Conservation (phyloP, 805 yeast species). For the Cyberlindnera sargentensis region DNA sequence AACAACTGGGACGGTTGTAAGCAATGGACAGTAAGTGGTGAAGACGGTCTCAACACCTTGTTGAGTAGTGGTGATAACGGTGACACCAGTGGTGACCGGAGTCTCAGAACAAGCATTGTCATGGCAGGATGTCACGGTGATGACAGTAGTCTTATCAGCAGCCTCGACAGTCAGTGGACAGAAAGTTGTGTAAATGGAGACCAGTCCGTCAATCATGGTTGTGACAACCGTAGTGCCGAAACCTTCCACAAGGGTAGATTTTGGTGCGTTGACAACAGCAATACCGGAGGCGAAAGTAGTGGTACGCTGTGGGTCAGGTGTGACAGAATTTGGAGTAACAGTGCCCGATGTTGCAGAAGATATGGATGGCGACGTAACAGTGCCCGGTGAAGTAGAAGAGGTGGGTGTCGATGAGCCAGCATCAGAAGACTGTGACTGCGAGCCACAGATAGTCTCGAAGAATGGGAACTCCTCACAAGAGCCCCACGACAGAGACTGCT, state of each 20-base stretch:
- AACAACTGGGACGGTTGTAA: not conserved
- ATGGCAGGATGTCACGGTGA: slow-evolving; percentile 8
- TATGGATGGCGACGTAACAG: slow-evolving; percentile 5
- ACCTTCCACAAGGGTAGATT: slow-evolving; percentile 1
- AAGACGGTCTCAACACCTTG: slow-evolving; percentile 17
- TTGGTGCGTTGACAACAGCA: slow-evolving; percentile 3
- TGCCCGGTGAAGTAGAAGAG: not conserved
- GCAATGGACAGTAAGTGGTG: slow-evolving; percentile 25
- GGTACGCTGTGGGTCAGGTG: not conserved
- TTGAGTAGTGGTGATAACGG: slow-evolving; percentile 7
- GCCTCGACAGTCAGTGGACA: not conserved
- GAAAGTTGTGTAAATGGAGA: slow-evolving; percentile 1
- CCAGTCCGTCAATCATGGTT: slow-evolving; percentile 4
- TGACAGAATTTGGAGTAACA: not conserved
- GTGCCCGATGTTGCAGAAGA: slow-evolving; percentile 1
- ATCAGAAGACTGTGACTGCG: slow-evolving; percentile 1
- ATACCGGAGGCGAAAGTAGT: not conserved
- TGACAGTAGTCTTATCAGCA: slow-evolving; percentile 2
- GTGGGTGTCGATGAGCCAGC: slow-evolving; percentile 6
- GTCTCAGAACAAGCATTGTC: slow-evolving; percentile 7
- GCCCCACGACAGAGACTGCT: slow-evolving; percentile 14
- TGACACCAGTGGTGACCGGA: slow-evolving; percentile 12
- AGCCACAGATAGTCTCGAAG: slow-evolving; percentile 13
- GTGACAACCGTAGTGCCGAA: slow-evolving; percentile 3
- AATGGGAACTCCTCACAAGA: slow-evolving; percentile 22